These are phyloP conservation scores for Musa acuminata DNA, from an alignment of 176 grass and related monocot genomes.

Conservation along the genomic window DNA sequence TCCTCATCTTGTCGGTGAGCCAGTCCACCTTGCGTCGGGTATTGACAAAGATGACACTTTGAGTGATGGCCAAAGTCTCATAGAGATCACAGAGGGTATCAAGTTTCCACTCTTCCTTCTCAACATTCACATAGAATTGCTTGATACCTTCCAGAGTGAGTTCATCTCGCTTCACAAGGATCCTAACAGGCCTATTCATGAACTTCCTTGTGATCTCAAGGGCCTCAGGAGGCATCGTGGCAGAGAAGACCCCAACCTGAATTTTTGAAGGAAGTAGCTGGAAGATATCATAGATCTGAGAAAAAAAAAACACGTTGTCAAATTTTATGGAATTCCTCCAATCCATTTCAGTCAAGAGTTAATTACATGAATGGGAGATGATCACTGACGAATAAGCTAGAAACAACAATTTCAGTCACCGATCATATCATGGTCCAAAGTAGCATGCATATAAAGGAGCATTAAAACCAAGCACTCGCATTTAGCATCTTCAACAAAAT, in stretches of 20 bases:
- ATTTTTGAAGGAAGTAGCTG: slow-evolving; percentile 68
- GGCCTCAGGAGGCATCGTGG: slow-evolving; percentile 78
- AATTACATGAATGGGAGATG: neutral
- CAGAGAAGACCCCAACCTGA: slow-evolving; percentile 76
- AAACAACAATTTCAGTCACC: neutral
- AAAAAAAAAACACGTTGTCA: slow-evolving; percentile 5
- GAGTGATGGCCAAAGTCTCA: slow-evolving; percentile 64
- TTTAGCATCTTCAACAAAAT: too few species aligned
- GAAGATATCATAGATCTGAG: slow-evolving; percentile 75
- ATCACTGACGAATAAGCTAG: neutral
- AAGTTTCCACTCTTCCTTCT: slow-evolving; percentile 78
- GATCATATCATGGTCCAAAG: neutral
- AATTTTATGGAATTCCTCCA: neutral
- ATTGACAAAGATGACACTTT: slow-evolving; percentile 81
- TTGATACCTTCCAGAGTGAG: slow-evolving; percentile 80
- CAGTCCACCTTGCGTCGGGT: slow-evolving; percentile 85
- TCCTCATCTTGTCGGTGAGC: slow-evolving; percentile 79
- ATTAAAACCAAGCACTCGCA: too few species aligned
- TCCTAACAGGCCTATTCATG: slow-evolving; percentile 70
- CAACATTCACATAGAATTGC: slow-evolving; percentile 64
- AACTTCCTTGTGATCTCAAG: slow-evolving; percentile 71
- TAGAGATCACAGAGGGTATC: slow-evolving; percentile 72
- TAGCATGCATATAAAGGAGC: neutral
- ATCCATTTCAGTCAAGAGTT: neutral
- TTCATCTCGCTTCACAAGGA: slow-evolving; percentile 77